phyloP scores from a whole-genome alignment of 805 yeast species.

The Candida schatavii region DNA sequence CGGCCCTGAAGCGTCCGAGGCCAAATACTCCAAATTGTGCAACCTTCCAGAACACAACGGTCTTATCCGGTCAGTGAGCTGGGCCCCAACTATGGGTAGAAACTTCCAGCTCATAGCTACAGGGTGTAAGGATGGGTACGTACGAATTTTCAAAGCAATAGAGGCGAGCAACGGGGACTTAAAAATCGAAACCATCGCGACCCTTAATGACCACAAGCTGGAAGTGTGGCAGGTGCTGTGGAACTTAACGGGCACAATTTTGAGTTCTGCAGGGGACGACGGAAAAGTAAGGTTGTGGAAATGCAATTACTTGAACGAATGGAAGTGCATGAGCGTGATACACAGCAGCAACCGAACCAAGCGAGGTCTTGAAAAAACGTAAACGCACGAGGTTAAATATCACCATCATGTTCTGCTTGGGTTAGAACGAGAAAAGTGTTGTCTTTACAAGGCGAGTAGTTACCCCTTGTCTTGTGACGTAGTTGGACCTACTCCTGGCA shows the following conservation, averaged over 20 bases:
- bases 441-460: no score
- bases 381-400: no score
- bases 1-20: not conserved
- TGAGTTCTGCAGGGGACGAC: conserved; percentile 94
- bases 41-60: conserved; percentile 83
- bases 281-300: conserved; percentile 92
- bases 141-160: conserved; percentile 75
- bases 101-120: conserved; percentile 87
- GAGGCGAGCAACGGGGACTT: conserved; percentile 37
- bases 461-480: no score
- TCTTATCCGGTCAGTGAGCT: conserved; percentile 79
- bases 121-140: conserved; percentile 92
- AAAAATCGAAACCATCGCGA: conserved; percentile 59
- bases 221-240: conserved; percentile 97
- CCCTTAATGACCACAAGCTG: conserved; percentile 72
- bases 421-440: no score
- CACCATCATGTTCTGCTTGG: no score
- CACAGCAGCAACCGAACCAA: conserved; percentile 24
- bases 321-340: conserved; percentile 83
- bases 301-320: conserved; percentile 77
- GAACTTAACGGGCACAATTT: conserved; percentile 90
- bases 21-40: conserved; percentile 53
- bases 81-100: conserved; percentile 98
- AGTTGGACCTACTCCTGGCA: no score
- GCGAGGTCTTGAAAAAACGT: no score